A percentile compares a stretch with the other conserved stretches of the same genome.
Conservation (phyloP, 2,329 filamentous ascomycete genomes). For the Trematosphaeria pertusa region DNA sequence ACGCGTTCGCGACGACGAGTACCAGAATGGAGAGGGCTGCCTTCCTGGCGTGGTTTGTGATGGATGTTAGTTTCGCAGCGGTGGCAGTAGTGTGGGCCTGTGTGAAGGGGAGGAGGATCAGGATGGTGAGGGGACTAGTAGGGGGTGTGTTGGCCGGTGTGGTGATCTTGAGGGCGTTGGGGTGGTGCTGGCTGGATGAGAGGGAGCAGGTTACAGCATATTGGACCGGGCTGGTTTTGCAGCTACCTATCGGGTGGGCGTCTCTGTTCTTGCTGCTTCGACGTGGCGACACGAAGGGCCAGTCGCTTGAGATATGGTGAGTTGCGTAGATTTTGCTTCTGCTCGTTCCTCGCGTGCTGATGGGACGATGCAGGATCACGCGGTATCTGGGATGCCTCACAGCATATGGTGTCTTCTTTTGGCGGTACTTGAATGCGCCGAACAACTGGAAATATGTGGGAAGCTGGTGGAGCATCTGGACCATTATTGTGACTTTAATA, state of each 20-base stretch:
- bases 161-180: constrained; percentile 35
- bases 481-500: constrained; percentile 47
- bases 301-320: constrained; percentile 51
- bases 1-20: constrained; percentile 45
- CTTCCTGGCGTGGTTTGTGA: constrained; percentile 49
- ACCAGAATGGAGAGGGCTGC: constrained; percentile 42
- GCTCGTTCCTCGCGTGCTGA: neutral
- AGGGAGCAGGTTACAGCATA: constrained; percentile 51
- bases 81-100: constrained; percentile 44
- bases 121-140: constrained; percentile 31
- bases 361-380: constrained; percentile 38
- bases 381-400: constrained; percentile 49
- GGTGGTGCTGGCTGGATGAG: constrained; percentile 45
- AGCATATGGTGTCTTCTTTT: constrained; percentile 49
- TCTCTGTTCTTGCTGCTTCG: constrained; percentile 39
- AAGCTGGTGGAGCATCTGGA: constrained; percentile 39
- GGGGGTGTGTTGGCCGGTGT: constrained; percentile 37
- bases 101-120: constrained; percentile 22
- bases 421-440: constrained; percentile 49
- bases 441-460: constrained; percentile 50
- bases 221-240: constrained; percentile 48
- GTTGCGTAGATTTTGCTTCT: constrained; percentile 9
- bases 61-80: constrained; percentile 44
- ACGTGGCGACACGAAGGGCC: constrained; percentile 44
- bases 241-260: constrained; percentile 50